These are phyloP conservation scores for Chlorophyllum brunneum DNA, from an alignment of 768 basidiomycete species.

Conservation along the genomic window DNA sequence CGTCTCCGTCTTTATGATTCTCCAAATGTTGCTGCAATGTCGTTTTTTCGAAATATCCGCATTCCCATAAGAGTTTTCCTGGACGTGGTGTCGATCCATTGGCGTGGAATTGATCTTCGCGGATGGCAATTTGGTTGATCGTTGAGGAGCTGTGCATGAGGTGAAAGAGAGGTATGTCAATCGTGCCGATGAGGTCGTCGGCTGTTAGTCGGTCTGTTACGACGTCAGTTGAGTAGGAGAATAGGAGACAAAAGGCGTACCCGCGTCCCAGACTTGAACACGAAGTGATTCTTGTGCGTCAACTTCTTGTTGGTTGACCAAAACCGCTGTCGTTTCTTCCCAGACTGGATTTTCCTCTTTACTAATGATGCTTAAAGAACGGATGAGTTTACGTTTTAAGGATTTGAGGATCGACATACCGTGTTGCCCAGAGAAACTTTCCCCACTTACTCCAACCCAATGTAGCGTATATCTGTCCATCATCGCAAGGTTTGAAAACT, in stretches of 20 bases:
- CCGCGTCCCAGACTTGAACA: constrained; percentile 73
- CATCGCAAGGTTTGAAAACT: constrained; percentile 27
- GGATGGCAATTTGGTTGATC: constrained; percentile 43
- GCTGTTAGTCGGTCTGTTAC: constrained; percentile 34
- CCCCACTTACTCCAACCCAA: constrained; percentile 61
- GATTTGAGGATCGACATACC: constrained; percentile 23
- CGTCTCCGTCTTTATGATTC: constrained; percentile 19
- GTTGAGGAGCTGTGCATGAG: constrained; percentile 30
- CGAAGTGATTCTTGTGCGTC: constrained; percentile 62
- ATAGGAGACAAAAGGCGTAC: constrained; percentile 23
- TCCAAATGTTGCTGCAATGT: constrained; percentile 34
- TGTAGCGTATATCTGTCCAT: constrained; percentile 48
- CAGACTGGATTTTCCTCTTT: constrained; percentile 59
- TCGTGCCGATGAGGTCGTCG: constrained; percentile 47
- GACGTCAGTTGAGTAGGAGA: neutral
- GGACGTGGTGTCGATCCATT: constrained; percentile 26
- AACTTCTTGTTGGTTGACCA: constrained; percentile 62
- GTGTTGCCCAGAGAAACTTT: constrained; percentile 66
- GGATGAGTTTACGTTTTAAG: neutral
- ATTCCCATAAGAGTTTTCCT: constrained; percentile 43
- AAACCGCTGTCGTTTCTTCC: constrained; percentile 63
- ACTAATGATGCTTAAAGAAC: constrained; percentile 48
- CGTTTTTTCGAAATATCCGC: constrained; percentile 50
- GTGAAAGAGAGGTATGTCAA: constrained; percentile 36
- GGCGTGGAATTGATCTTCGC: constrained; percentile 41